Percentiles rank a stretch among this genome's conserved stretches.
These are phyloP conservation scores for Coemansia sp. DNA, from an alignment of 192 early-diverging fungal species.

Conservation along the genomic window DNA sequence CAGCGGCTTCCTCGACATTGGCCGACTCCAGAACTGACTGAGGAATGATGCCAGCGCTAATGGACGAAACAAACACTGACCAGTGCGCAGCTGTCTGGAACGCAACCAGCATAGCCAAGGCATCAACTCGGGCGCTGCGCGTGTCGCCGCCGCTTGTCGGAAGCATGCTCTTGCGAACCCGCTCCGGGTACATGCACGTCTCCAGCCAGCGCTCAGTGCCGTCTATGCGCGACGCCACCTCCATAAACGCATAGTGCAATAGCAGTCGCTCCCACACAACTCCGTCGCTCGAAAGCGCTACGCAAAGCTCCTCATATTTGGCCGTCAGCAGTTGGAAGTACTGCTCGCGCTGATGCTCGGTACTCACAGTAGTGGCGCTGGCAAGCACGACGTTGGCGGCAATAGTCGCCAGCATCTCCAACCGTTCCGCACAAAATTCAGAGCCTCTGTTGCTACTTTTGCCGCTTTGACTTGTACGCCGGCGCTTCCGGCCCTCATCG, in stretches of 20 bases:
- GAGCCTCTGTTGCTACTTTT: not conserved
- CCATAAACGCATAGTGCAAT: slow-evolving; percentile 44
- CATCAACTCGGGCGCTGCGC: slow-evolving; percentile 1
- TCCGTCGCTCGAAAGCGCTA: slow-evolving; percentile 2
- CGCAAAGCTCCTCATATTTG: slow-evolving; percentile 9
- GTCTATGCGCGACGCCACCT: slow-evolving; percentile 31
- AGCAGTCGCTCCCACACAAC: slow-evolving; percentile 37
- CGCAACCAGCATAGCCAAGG: slow-evolving; percentile 39
- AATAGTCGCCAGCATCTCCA: slow-evolving; percentile 23
- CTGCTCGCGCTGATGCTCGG: slow-evolving; percentile 42
- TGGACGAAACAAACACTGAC: slow-evolving; percentile 29
- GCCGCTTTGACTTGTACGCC: slow-evolving; percentile 16
- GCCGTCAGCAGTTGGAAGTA: slow-evolving; percentile 14
- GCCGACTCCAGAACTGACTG: slow-evolving; percentile 16
- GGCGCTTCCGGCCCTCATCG: slow-evolving; percentile 22
- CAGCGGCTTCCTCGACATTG: not conserved
- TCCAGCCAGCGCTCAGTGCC: slow-evolving; percentile 41
- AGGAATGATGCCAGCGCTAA: slow-evolving; percentile 26
- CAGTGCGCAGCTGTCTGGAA: slow-evolving; percentile 50
- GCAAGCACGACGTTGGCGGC: slow-evolving; percentile 38
- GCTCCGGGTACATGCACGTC: slow-evolving; percentile 27
- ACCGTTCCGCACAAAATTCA: not conserved
- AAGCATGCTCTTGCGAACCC: slow-evolving; percentile 12
- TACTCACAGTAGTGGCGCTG: slow-evolving; percentile 21
- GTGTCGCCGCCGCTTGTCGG: not conserved